Percentiles rank a stretch among this genome's conserved stretches.
Conservation (phyloP, 2,329 filamentous ascomycete genomes). For the Verticillium tricorpus region DNA sequence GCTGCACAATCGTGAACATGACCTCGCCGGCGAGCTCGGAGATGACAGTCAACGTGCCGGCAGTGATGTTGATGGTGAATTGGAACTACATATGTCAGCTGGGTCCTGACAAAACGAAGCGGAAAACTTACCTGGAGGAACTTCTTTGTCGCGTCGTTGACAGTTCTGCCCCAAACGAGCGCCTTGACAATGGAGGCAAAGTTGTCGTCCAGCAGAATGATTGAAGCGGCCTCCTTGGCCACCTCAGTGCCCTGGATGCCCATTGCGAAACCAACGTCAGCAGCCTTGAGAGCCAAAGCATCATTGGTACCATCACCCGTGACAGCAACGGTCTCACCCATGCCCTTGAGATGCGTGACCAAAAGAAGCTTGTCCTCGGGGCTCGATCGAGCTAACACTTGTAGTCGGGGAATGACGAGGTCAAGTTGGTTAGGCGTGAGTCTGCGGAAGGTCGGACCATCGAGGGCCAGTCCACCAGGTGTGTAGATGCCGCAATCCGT, state of each 20-base stretch:
- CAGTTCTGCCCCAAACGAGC: conserved; percentile 57
- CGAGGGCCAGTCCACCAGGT: conserved; percentile 58
- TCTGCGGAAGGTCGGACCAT: conserved; percentile 62
- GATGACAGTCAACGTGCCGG: conserved; percentile 53
- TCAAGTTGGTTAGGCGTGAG: conserved; percentile 57
- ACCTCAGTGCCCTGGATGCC: conserved; percentile 58
- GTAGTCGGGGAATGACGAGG: conserved; percentile 51
- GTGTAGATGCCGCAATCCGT: conserved; percentile 67
- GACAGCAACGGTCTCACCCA: conserved; percentile 54
- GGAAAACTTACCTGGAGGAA: conserved; percentile 46
- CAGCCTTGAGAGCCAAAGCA: conserved; percentile 54
- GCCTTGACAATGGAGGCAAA: conserved; percentile 57
- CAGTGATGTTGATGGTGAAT: conserved; percentile 59
- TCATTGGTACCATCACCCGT: conserved; percentile 63
- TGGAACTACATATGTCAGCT: conserved; percentile 35
- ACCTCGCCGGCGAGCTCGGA: conserved; percentile 45
- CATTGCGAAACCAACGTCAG: conserved; percentile 61
- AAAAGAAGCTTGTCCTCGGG: conserved; percentile 64
- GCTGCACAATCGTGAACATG: conserved; percentile 52
- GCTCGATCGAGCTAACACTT: conserved; percentile 61
- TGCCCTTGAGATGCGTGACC: conserved; percentile 55
- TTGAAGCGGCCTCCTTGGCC: conserved; percentile 58
- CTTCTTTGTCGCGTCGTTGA: conserved; percentile 60
- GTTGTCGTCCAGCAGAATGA: conserved; percentile 59
- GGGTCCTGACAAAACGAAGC: not conserved